These are phyloP conservation scores for Aspergillus sp. DNA, from an alignment of 2,329 filamentous ascomycete genomes.

Conservation along the genomic window DNA sequence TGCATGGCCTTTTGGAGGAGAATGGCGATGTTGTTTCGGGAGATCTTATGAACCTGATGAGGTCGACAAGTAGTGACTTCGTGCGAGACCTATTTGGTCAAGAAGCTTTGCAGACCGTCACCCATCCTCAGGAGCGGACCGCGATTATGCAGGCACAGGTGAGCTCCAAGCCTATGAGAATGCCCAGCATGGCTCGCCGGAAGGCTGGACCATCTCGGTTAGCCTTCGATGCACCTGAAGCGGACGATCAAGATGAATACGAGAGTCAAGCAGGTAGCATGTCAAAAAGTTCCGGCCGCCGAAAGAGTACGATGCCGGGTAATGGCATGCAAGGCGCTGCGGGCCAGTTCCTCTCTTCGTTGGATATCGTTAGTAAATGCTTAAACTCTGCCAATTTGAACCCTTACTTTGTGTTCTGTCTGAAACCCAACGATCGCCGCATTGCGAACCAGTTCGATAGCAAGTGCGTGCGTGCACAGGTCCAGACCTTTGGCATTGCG, in stretches of 20 bases:
- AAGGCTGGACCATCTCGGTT: slow-evolving; percentile 63
- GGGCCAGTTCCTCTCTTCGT: slow-evolving; percentile 83
- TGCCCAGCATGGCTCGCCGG: slow-evolving; percentile 86
- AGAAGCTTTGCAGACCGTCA: slow-evolving; percentile 85
- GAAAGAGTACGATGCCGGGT: slow-evolving; percentile 43
- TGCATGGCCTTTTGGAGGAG: slow-evolving; percentile 85
- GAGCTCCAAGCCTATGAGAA: slow-evolving; percentile 89
- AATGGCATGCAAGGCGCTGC: slow-evolving; percentile 75
- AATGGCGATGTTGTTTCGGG: slow-evolving; percentile 96
- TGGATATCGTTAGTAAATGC: slow-evolving; percentile 89
- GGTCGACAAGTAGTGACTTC: slow-evolving; percentile 83
- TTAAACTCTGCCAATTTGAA: slow-evolving; percentile 82
- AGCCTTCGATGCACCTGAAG: slow-evolving; percentile 29
- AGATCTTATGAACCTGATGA: slow-evolving; percentile 92
- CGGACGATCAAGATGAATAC: slow-evolving; percentile 44
- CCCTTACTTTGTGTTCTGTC: slow-evolving; percentile 92
- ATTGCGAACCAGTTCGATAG: slow-evolving; percentile 99
- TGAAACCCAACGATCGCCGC: slow-evolving; percentile 94
- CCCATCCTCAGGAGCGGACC: slow-evolving; percentile 86
- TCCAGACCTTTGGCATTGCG: slow-evolving; percentile 93
- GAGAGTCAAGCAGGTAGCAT: slow-evolving; percentile 37
- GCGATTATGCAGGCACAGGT: slow-evolving; percentile 96
- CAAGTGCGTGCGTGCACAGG: slow-evolving; percentile 92
- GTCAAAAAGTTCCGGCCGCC: slow-evolving; percentile 31
- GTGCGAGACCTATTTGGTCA: slow-evolving; percentile 92